A percentile compares a stretch with the other conserved stretches of the same genome.
These are phyloP conservation scores for Emericellopsis cladophorae DNA, from an alignment of 2,329 filamentous ascomycete genomes.

Conservation along the genomic window DNA sequence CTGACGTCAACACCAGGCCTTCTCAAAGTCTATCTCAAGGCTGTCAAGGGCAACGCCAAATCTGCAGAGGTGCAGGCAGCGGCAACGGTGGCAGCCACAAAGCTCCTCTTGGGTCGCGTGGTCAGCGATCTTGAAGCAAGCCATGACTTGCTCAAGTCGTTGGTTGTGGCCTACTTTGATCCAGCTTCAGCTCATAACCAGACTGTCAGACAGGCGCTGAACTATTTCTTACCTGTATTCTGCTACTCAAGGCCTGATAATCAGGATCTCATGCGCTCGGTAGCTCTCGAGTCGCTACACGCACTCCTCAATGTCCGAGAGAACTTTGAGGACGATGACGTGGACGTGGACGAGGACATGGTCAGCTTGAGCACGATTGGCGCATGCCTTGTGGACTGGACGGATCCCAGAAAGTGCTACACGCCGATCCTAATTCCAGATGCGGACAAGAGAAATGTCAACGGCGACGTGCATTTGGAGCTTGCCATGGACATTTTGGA, in stretches of 20 bases:
- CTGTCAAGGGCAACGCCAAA: slow-evolving; percentile 59
- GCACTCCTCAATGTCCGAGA: slow-evolving; percentile 62
- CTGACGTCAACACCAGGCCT: slow-evolving; percentile 55
- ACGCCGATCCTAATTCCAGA: slow-evolving; percentile 36
- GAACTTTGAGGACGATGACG: slow-evolving; percentile 61
- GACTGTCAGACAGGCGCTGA: slow-evolving; percentile 71
- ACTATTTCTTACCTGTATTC: slow-evolving; percentile 91
- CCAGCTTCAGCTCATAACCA: slow-evolving; percentile 71
- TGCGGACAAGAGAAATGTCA: slow-evolving; percentile 49
- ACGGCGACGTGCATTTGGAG: slow-evolving; percentile 68
- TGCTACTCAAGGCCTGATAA: slow-evolving; percentile 77
- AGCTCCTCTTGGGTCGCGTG: slow-evolving; percentile 70
- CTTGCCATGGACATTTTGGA: slow-evolving; percentile 70
- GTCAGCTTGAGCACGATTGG: slow-evolving; percentile 67
- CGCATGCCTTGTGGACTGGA: slow-evolving; percentile 85
- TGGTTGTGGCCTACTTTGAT: slow-evolving; percentile 82
- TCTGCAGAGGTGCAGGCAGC: slow-evolving; percentile 66
- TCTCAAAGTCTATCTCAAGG: slow-evolving; percentile 75
- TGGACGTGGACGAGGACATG: slow-evolving; percentile 65
- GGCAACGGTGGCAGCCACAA: slow-evolving; percentile 70
- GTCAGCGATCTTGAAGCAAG: slow-evolving; percentile 57
- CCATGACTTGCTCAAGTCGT: slow-evolving; percentile 67
- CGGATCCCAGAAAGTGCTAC: slow-evolving; percentile 73
- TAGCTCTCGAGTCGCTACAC: slow-evolving; percentile 64
- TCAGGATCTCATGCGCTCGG: slow-evolving; percentile 64